These are phyloP conservation scores for Samsoniella hepiali DNA, from an alignment of 2,329 filamentous ascomycete genomes.

Conservation along the genomic window DNA sequence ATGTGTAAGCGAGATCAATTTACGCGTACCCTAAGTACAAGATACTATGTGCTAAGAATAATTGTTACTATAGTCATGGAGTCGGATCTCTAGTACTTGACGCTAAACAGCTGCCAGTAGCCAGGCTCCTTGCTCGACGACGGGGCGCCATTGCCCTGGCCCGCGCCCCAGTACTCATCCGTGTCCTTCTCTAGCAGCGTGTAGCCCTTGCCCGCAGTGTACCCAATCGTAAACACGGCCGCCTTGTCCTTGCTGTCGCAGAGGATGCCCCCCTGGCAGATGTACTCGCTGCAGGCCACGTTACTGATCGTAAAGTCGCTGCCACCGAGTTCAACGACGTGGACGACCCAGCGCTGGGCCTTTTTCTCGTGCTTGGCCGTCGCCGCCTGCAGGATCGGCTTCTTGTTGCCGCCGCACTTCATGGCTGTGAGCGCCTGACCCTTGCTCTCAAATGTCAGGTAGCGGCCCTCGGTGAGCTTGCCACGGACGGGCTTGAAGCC, in stretches of 20 bases:
- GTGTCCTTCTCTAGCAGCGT: conserved; percentile 19
- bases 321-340: conserved; percentile 33
- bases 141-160: neutral
- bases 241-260: conserved; percentile 21
- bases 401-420: conserved; percentile 27
- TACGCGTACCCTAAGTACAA: neutral
- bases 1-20: neutral
- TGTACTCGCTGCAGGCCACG: conserved; percentile 24
- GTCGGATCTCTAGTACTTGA: conserved; percentile 11
- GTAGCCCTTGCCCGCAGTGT: conserved; percentile 23
- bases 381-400: conserved; percentile 26
- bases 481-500: conserved; percentile 53
- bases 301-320: conserved; percentile 28
- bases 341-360: conserved; percentile 49
- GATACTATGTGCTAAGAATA: neutral
- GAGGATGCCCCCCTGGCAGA: conserved; percentile 20
- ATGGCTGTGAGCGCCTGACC: conserved; percentile 39
- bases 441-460: conserved; percentile 47
- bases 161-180: conserved; percentile 10
- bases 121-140: neutral
- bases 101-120: conserved; percentile 17
- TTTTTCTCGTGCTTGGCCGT: conserved; percentile 36
- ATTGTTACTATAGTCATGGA: neutral
- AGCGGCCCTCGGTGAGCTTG: conserved; percentile 52
- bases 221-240: conserved; percentile 22